Conservation (phyloP, 352 stramenopile species). For the Peronosclerospora sorghi region DNA sequence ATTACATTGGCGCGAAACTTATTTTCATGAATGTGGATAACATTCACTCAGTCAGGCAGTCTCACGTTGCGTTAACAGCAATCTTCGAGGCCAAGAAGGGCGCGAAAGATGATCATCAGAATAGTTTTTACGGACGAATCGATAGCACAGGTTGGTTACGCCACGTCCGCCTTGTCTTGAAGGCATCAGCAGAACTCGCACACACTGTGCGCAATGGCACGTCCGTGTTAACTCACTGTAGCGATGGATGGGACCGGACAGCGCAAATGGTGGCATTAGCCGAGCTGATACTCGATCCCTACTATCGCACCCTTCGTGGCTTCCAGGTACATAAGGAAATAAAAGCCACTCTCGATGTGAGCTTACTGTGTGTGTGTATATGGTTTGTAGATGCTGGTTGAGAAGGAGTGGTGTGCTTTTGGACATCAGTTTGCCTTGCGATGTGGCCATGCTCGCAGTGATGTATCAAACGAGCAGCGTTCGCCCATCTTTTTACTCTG, state of each 20-base stretch:
- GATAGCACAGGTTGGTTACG: conserved; percentile 94
- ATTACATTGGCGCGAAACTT: conserved; percentile 91
- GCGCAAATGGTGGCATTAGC: conserved; percentile 92
- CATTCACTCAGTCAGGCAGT: conserved; percentile 95
- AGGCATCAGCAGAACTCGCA: conserved; percentile 87
- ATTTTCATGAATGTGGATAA: conserved; percentile 98
- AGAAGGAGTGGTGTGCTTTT: conserved; percentile 99
- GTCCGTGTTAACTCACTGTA: conserved; percentile 97
- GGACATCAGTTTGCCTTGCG: conserved; percentile 95
- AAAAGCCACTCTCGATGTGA: background rate
- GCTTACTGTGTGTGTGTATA: no score
- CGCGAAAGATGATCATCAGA: conserved; percentile 66
- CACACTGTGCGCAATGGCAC: conserved; percentile 89
- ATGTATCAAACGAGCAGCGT: conserved; percentile 87
- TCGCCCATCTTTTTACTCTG: conserved; percentile 98
- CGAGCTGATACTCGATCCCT: conserved; percentile 95
- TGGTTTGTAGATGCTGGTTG: conserved; percentile 87
- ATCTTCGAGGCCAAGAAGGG: conserved; percentile 70
- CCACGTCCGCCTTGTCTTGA: conserved; percentile 90
- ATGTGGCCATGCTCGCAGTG: conserved; percentile 86
- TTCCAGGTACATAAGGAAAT: conserved; percentile 63
- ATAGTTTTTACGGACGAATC: conserved; percentile 82
- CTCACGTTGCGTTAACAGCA: conserved; percentile 79
- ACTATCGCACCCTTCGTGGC: conserved; percentile 94
- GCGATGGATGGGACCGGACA: conserved; percentile 99